Evolutionary conservation across 2,329 filamentous ascomycete species (phyloP).

Genomic region (Xylariaceae sp.): DNA sequence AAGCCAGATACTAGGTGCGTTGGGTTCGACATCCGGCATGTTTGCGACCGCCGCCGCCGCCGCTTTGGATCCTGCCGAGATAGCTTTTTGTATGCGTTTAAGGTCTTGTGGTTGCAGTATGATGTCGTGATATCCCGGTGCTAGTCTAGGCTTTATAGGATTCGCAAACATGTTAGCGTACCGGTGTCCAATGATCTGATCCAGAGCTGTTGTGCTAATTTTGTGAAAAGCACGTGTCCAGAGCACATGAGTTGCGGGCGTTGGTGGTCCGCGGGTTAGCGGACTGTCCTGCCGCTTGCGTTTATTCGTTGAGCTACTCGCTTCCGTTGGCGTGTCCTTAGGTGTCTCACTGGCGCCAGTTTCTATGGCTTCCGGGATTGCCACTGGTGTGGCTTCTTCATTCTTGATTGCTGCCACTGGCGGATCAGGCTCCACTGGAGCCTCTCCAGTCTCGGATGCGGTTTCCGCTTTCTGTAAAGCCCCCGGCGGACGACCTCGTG

Average conservation of each 20-base stretch:
- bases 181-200: slow-evolving; percentile 71
- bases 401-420: slow-evolving; percentile 48
- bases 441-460: slow-evolving; percentile 43
- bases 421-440: slow-evolving; percentile 39
- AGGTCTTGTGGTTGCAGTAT: slow-evolving; percentile 72
- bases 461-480: slow-evolving; percentile 31
- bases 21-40: slow-evolving; percentile 55
- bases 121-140: slow-evolving; percentile 68
- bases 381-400: slow-evolving; percentile 51
- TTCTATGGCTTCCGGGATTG: slow-evolving; percentile 50
- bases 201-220: slow-evolving; percentile 65
- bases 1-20: slow-evolving; percentile 54
- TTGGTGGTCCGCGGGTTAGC: slow-evolving; percentile 41
- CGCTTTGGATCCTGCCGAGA: slow-evolving; percentile 22
- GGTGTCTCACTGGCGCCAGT: slow-evolving; percentile 51
- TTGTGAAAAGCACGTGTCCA: slow-evolving; percentile 72
- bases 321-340: slow-evolving; percentile 36
- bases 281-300: slow-evolving; percentile 53
- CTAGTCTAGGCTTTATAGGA: slow-evolving; percentile 67
- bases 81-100: slow-evolving; percentile 69
- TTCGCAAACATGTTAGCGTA: slow-evolving; percentile 75
- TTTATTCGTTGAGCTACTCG: slow-evolving; percentile 40
- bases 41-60: slow-evolving; percentile 51
- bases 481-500: slow-evolving; percentile 34
- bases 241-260: slow-evolving; percentile 60